These are phyloP conservation scores for Phytopythium kandeliae DNA, from an alignment of 352 stramenopile genomes.

Conservation along the genomic window DNA sequence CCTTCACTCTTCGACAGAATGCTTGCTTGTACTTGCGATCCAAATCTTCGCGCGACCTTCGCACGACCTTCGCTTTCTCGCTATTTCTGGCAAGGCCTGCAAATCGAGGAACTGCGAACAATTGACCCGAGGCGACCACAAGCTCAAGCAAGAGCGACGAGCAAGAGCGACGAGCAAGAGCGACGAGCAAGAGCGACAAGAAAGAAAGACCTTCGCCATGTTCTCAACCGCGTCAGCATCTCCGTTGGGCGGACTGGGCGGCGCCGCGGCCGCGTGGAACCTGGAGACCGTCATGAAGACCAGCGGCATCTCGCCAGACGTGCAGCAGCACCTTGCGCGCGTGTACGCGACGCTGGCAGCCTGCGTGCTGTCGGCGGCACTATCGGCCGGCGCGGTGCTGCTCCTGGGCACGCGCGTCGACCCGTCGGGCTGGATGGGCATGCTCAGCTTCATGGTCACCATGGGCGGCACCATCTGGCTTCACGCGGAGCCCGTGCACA, in stretches of 20 bases:
- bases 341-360: conserved; percentile 67
- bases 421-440: conserved; percentile 29
- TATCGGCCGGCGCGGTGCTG: conserved; percentile 36
- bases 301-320: conserved; percentile 56
- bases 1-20: conserved; percentile 1
- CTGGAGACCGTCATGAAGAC: conserved; percentile 63
- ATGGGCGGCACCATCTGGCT: conserved; percentile 59
- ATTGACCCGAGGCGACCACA: too few species aligned
- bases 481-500: conserved; percentile 41
- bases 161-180: too few species aligned
- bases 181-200: too few species aligned
- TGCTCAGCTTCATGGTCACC: conserved; percentile 35
- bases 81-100: conserved; percentile 4
- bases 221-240: conserved; percentile 18
- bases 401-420: conserved; percentile 29
- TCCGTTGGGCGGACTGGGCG: conserved; percentile 4
- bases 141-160: too few species aligned
- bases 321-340: conserved; percentile 60
- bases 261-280: conserved; percentile 27
- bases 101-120: too few species aligned
- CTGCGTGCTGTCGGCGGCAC: conserved; percentile 48
- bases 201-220: conserved; percentile 14
- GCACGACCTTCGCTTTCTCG: background rate
- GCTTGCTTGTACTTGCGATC: background rate
- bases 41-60: conserved; percentile 7